phyloP scores from a whole-genome alignment of 305 asterid genomes.

The Fraxinus ornus region DNA sequence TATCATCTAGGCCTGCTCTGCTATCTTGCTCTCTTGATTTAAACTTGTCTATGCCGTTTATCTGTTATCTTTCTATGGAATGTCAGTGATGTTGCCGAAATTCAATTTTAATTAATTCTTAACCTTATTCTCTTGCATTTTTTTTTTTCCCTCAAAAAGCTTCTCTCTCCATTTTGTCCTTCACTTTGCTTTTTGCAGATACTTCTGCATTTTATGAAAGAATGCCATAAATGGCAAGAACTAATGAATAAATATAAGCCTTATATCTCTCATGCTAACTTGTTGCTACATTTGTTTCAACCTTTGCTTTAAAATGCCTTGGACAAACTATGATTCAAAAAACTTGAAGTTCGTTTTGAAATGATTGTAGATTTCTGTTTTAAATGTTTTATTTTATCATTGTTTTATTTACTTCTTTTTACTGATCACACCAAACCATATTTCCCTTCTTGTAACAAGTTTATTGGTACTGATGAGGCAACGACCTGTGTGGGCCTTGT shows the following conservation, averaged over 20 bases:
- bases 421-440: constrained; percentile 11
- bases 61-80: not conserved
- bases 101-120: not conserved
- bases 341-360: not conserved
- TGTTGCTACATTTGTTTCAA: not conserved
- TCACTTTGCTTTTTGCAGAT: not conserved
- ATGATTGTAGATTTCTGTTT: not conserved
- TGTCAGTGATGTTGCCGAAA: not conserved
- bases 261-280: not conserved
- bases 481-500: constrained; percentile 88
- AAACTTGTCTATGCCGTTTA: not conserved
- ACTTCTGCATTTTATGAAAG: not conserved
- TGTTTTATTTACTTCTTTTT: constrained; percentile 5
- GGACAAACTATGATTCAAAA: constrained; percentile 1
- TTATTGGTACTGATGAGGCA: constrained; percentile 94
- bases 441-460: constrained; percentile 39
- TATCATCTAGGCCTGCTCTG: not conserved
- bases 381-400: not conserved
- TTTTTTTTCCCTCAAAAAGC: not conserved
- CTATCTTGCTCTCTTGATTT: not conserved
- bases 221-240: not conserved
- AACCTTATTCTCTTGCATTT: not conserved
- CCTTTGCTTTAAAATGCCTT: not conserved
- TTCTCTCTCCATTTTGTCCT: not conserved
- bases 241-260: not conserved